Evolutionary conservation across 352 stramenopile species (phyloP).

Genomic region (Phytopythium aichiense): DNA sequence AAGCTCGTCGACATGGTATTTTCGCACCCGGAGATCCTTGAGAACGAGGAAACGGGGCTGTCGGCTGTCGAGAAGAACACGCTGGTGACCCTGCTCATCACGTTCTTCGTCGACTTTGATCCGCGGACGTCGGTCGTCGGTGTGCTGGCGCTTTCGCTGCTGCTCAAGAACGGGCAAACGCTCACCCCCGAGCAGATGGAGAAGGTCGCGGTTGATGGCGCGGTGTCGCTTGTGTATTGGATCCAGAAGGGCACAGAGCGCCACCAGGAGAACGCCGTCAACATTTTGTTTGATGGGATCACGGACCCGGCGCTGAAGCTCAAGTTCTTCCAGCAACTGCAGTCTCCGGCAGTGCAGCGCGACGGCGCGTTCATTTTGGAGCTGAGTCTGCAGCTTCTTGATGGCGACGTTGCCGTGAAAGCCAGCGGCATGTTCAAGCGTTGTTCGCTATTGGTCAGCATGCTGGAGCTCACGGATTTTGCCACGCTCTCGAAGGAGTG

Average conservation of each 20-base stretch:
- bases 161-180: conserved; percentile 56
- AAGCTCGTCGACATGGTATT: conserved; percentile 82
- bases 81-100: conserved; percentile 66
- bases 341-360: conserved; percentile 36
- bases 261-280: conserved; percentile 76
- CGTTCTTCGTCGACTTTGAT: conserved; percentile 70
- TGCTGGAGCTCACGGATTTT: conserved; percentile 46
- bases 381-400: conserved; percentile 61
- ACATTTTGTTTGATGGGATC: conserved; percentile 68
- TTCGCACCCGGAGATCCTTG: conserved; percentile 44
- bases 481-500: conserved; percentile 40
- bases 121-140: conserved; percentile 70
- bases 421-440: conserved; percentile 60
- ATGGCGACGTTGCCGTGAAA: conserved; percentile 57
- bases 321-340: conserved; percentile 65
- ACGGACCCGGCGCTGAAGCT: conserved; percentile 26
- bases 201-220: conserved; percentile 63
- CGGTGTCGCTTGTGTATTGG: conserved; percentile 75
- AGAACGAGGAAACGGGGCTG: conserved; percentile 44
- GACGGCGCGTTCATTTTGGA: conserved; percentile 64
- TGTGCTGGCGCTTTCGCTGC: conserved; percentile 56
- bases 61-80: conserved; percentile 44
- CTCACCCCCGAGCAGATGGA: conserved; percentile 63
- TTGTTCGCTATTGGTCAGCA: conserved; percentile 46
- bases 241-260: conserved; percentile 81